A percentile compares a stretch with the other conserved stretches of the same genome.
These are phyloP conservation scores for Narthecium ossifragum DNA, from an alignment of 106 monocot genomes.

Conservation along the genomic window DNA sequence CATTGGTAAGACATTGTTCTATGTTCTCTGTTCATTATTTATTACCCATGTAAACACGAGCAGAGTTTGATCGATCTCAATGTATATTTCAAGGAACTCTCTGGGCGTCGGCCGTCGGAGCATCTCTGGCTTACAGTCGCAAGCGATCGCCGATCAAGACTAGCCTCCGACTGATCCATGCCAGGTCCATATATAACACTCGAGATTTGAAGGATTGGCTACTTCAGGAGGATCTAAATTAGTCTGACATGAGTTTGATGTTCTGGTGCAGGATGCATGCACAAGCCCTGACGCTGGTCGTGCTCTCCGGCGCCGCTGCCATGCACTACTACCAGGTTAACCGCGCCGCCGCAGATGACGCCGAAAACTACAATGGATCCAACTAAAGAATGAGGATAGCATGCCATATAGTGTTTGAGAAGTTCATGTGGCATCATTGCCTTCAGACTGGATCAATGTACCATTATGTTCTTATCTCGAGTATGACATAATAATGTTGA, in stretches of 20 bases:
- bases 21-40: background rate
- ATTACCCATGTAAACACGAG: no score
- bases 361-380: no score
- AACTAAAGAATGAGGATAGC: no score
- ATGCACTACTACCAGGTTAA: constrained; percentile 41
- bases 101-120: constrained; percentile 56
- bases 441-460: no score
- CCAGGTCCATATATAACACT: constrained; percentile 44
- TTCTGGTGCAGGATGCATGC: constrained; percentile 49
- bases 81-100: constrained; percentile 24
- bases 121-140: constrained; percentile 35
- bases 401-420: no score
- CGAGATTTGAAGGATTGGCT: background rate
- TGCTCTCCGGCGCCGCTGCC: constrained; percentile 52
- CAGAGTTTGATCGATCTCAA: background rate
- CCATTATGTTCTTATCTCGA: no score
- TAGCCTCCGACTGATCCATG: constrained; percentile 61
- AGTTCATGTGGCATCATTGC: no score
- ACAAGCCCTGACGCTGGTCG: constrained; percentile 64
- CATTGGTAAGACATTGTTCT: constrained; percentile 24
- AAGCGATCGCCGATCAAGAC: constrained; percentile 40
- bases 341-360: background rate
- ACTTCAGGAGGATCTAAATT: no score
- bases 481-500: no score
- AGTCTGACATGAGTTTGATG: background rate